These are phyloP conservation scores for Phytophthora nicotianae DNA, from an alignment of 352 stramenopile species.

Conservation along the genomic window DNA sequence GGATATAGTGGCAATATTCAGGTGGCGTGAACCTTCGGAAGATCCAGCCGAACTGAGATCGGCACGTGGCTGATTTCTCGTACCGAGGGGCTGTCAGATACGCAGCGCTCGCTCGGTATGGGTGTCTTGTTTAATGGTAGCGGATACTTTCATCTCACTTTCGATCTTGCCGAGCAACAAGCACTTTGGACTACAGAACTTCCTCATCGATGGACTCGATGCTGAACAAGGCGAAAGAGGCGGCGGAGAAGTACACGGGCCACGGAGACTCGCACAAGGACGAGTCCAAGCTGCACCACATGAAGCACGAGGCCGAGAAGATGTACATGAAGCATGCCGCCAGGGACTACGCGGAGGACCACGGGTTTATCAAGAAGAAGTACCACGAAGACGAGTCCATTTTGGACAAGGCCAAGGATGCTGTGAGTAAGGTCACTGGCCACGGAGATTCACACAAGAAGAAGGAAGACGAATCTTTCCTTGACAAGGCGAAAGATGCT, in stretches of 20 bases:
- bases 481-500: conserved; percentile 31
- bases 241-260: conserved; percentile 2
- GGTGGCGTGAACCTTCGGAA: conserved; percentile 17
- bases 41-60: conserved; percentile 24
- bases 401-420: conserved; percentile 32
- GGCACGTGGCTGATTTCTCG: conserved; percentile 29
- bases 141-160: conserved; percentile 21
- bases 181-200: not conserved
- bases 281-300: conserved; percentile 15
- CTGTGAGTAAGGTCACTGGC: conserved; percentile 25
- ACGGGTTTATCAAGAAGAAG: conserved; percentile 28
- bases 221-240: conserved; percentile 34
- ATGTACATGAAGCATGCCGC: conserved; percentile 23
- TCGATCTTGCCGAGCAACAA: conserved; percentile 11
- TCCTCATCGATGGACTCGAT: conserved; percentile 31
- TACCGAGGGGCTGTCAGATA: not conserved
- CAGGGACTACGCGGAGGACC: conserved; percentile 28
- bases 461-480: conserved; percentile 19
- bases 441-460: conserved; percentile 29
- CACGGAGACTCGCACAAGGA: conserved; percentile 4
- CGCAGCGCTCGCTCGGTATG: not conserved
- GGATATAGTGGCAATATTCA: not conserved
- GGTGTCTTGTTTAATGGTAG: not conserved
- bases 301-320: conserved; percentile 25
- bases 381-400: conserved; percentile 26